Percentiles rank a stretch among this genome's conserved stretches.
Evolutionary conservation across 371 early-diverging fungal species (phyloP).

Genomic region (Haplosporangium sp.): DNA sequence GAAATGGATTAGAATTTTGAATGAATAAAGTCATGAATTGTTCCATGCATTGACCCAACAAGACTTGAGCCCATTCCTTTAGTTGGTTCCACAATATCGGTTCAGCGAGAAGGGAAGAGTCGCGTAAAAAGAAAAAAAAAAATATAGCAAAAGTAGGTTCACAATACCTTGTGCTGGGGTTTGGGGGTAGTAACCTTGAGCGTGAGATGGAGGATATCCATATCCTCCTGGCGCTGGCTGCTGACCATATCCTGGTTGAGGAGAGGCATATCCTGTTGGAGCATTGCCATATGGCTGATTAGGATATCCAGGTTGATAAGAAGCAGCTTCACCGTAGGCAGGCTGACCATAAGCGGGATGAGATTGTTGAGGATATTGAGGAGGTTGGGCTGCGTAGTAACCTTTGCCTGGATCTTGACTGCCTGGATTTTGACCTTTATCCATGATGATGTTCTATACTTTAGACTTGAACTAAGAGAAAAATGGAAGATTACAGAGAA

Average conservation of each 20-base stretch:
- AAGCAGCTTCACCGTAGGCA: slow-evolving; percentile 47
- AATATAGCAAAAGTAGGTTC: background rate
- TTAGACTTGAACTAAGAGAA: background rate
- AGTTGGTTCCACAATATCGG: too few species aligned
- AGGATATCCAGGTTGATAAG: slow-evolving; percentile 19
- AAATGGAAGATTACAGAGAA: background rate
- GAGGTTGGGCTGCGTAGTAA: slow-evolving; percentile 36
- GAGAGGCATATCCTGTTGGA: background rate
- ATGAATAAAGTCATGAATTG: too few species aligned
- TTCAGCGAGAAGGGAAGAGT: too few species aligned
- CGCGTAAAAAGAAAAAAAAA: background rate
- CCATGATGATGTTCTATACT: too few species aligned
- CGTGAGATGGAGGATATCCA: slow-evolving; percentile 27
- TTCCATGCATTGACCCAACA: too few species aligned
- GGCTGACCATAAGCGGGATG: slow-evolving; percentile 48
- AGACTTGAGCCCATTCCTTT: too few species aligned
- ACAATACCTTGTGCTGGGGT: background rate
- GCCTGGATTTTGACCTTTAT: too few species aligned
- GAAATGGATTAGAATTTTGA: too few species aligned
- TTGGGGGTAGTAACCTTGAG: slow-evolving; percentile 37
- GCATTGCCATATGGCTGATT: too few species aligned
- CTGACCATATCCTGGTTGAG: slow-evolving; percentile 5
- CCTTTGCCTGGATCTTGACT: background rate
- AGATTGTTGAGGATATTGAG: slow-evolving; percentile 53
- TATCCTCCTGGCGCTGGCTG: slow-evolving; percentile 2